Evolutionary conservation across 2,329 filamentous ascomycete species (phyloP), one percentile per base, ranked within the genome.

Genomic region (Botryosphaeria dothidea): DNA sequence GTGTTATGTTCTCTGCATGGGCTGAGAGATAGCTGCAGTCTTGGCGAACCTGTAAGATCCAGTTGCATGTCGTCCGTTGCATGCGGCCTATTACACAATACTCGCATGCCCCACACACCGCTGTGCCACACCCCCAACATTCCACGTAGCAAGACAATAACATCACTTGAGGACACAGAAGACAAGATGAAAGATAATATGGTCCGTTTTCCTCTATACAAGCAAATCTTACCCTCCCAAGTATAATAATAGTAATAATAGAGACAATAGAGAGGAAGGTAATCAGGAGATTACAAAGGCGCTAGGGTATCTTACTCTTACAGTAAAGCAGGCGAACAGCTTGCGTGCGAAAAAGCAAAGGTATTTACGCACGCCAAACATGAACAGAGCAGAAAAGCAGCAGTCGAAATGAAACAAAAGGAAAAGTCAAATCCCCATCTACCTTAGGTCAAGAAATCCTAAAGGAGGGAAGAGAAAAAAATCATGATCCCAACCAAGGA

Each of bases 291-390:
- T 27, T 49, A 61, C 15, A 49, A 36, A 23, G 29, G 36, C 57
- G 45, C 45, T 61, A 61, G 57, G 57, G 57, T 61, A 61, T 61
- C 57, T 61, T 61, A 61, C 57, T 58, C 23, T 45, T 27, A 45
- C 54, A 58, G 9, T 17, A 49, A 29, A 27, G 19, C 19, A 48
- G 3, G 21, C 19, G 41, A 17, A n/a, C n/a, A 45, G 41, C 41
- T n/a, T 19, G 49, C n/a, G 49, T 29, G 31, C 29, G 19, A 11
- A 34, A 21, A 54, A 21, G n/a, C 8, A 54, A 34, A 38, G n/a
- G 21, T n/a, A n/a, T 27, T 25, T 27, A 51, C 46, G 25, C 46
- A 51, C 46, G 46, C 46, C 21, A 51, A 23, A 25, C 25, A 45
- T n/a, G n/a, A n/a, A n/a, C n/a, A n/a, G 27, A 25, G 46, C 46